A percentile compares a stretch with the other conserved stretches of the same genome.
Conservation (phyloP, 257 asterid species). For the Rehmannia glutinosa region DNA sequence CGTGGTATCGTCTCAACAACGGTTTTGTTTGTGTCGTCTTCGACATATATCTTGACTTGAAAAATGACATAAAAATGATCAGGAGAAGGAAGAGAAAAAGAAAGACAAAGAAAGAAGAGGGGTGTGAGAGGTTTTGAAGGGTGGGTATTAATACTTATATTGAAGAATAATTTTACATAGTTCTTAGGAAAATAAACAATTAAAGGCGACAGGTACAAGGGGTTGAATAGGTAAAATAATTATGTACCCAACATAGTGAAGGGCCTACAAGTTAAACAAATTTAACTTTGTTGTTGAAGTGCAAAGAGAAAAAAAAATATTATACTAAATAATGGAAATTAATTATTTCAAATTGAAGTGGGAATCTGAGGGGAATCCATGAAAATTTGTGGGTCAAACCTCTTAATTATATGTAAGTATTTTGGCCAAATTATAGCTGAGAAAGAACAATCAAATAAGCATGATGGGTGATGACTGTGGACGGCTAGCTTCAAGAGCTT, state of each 20-base stretch:
- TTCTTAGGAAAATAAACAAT: slow-evolving; percentile 33
- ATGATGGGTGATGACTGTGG: too few species aligned
- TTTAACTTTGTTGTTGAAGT: too few species aligned
- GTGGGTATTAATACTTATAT: slow-evolving; percentile 12
- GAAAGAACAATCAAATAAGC: too few species aligned
- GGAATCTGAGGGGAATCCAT: too few species aligned
- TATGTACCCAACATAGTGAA: background rate
- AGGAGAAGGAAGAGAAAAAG: background rate
- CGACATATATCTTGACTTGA: background rate
- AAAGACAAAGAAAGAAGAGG: background rate
- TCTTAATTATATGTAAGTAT: too few species aligned
- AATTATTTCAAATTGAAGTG: too few species aligned
- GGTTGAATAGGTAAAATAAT: slow-evolving; percentile 16
- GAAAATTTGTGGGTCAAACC: too few species aligned
- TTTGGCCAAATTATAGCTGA: too few species aligned
- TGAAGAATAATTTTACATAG: slow-evolving; percentile 29
- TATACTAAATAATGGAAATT: too few species aligned
- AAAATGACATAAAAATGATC: background rate
- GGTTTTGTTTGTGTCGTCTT: background rate
- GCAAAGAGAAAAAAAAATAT: too few species aligned
- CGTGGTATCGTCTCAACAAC: background rate
- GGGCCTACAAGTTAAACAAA: slow-evolving; percentile 20
- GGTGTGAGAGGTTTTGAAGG: background rate
- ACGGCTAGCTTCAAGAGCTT: too few species aligned
- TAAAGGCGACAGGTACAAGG: slow-evolving; percentile 32